Evolutionary conservation across 768 basidiomycete genomes (phyloP), one percentile per base, ranked within the genome.

Genomic region (Favolaschia claudopus): DNA sequence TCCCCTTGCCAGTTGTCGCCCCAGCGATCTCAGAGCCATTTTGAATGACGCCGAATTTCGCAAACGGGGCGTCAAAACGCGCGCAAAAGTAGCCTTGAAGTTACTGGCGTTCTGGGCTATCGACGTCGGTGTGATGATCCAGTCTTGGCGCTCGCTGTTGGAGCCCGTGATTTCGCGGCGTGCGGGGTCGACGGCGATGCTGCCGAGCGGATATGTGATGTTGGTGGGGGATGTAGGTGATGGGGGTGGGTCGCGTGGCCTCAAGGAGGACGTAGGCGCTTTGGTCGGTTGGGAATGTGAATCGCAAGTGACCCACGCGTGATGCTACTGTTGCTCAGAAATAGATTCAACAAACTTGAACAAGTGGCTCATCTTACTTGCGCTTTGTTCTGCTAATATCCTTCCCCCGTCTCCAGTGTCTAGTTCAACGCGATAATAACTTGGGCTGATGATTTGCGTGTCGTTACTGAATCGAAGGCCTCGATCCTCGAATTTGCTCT

Each of bases 121-220:
- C 25, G 78, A 76, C 19, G 69, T 72, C 1, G 84, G 84, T 0
- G 75, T 77, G 36, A 86, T 79, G 65, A 86, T 85, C 70, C 76
- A 77, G 70, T 88, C 87, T 65, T 88, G 87, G 19, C 84, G 79
- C 65, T 89, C 88, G 17, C 82, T 76, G 60, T 87, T 89, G 63
- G 67, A 73, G 17, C 88, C 88, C 19, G 74, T 77, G 45, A 89
- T 83, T 73, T 86, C 86, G 24, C 69, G 71, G 8, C 61, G 59
- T 14, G 63, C 51, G 6, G 80, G 76, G 50, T 82, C 73, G 51
- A 89, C 75, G 14, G 66, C 39, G 37, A 88, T 64, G n/a, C 69
- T 69, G 7, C 87, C 87, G 8, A 74, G 58, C 0, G 84, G 85
- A 55, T 74, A 82, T 0, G 82, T 83, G 34, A 63, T 49, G 55